Evolutionary conservation across 2,329 filamentous ascomycete species (phyloP).

Genomic region (Aspergillus pseudoglaucus): DNA sequence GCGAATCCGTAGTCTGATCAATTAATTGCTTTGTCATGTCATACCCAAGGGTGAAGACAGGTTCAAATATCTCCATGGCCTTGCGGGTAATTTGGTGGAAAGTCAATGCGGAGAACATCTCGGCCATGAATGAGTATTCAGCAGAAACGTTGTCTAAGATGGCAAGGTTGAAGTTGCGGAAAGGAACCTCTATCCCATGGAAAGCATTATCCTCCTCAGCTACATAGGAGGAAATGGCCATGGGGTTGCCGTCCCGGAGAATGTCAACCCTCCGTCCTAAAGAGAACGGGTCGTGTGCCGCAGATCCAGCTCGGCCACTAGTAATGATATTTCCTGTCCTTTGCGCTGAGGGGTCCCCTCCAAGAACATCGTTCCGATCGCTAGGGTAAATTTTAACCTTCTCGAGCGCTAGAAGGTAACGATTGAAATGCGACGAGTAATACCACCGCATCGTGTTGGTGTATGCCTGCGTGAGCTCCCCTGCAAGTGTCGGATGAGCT

Average conservation of each 20-base stretch:
- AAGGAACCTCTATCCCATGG: constrained; percentile 84
- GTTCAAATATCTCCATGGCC: constrained; percentile 82
- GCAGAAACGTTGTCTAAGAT: constrained; percentile 89
- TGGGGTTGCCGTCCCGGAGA: constrained; percentile 64
- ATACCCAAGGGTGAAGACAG: constrained; percentile 79
- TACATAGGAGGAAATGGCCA: constrained; percentile 77
- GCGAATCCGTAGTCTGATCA: constrained; percentile 69
- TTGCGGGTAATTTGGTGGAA: constrained; percentile 73
- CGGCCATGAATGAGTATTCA: constrained; percentile 88
- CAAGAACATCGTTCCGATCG: constrained; percentile 77
- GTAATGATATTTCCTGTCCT: constrained; percentile 44
- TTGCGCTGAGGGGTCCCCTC: constrained; percentile 65
- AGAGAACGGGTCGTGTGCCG: constrained; percentile 74
- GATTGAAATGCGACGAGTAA: constrained; percentile 81
- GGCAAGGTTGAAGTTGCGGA: constrained; percentile 90
- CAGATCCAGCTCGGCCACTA: constrained; percentile 31
- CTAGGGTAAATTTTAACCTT: constrained; percentile 77
- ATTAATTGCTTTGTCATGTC: constrained; percentile 68
- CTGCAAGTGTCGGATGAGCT: constrained; percentile 74
- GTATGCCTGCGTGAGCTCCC: constrained; percentile 88
- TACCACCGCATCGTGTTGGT: constrained; percentile 99
- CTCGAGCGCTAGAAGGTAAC: constrained; percentile 76
- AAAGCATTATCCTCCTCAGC: constrained; percentile 82
- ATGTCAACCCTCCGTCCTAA: constrained; percentile 80
- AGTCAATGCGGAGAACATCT: constrained; percentile 77